Percentiles rank a stretch among this genome's conserved stretches.
Conservation (phyloP, 2,329 filamentous ascomycete genomes). For the Sporothrix euskadiensis region DNA sequence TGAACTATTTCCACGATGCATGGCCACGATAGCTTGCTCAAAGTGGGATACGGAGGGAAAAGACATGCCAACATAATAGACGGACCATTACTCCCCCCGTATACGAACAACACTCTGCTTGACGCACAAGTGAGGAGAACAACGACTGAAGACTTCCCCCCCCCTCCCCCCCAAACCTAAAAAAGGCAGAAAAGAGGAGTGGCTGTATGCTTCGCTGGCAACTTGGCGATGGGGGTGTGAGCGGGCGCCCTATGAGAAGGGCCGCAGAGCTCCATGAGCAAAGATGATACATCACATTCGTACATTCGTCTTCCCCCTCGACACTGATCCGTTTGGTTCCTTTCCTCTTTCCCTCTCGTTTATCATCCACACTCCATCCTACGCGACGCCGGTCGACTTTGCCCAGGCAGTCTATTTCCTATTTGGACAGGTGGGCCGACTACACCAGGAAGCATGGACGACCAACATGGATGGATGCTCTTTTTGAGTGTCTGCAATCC, state of each 20-base stretch:
- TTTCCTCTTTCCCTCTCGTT: not conserved
- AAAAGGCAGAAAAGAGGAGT: not conserved
- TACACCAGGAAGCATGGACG: not conserved
- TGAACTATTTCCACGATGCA: not conserved
- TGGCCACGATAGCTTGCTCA: not conserved
- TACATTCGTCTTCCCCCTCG: not conserved
- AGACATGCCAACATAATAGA: not conserved
- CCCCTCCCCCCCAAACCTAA: not conserved
- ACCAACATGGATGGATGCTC: not conserved
- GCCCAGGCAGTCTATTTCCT: conserved; percentile 1
- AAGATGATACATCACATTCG: conserved; percentile 20
- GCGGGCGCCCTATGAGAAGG: not conserved
- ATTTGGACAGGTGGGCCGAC: conserved; percentile 14
- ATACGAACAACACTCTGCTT: not conserved
- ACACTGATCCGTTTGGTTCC: not conserved
- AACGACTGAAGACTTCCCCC: not conserved
- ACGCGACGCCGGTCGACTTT: conserved; percentile 12
- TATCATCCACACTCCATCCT: conserved; percentile 17
- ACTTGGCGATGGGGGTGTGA: conserved; percentile 5
- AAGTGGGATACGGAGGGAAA: conserved; percentile 1
- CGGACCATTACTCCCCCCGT: not conserved
- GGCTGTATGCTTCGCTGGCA: conserved; percentile 16
- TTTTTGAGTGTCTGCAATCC: not conserved
- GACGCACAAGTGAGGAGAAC: not conserved
- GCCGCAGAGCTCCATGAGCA: not conserved